Base-by-base conservation (phyloP, 2,329 filamentous ascomycete genomes). In the Penicillium expansum region DNA sequence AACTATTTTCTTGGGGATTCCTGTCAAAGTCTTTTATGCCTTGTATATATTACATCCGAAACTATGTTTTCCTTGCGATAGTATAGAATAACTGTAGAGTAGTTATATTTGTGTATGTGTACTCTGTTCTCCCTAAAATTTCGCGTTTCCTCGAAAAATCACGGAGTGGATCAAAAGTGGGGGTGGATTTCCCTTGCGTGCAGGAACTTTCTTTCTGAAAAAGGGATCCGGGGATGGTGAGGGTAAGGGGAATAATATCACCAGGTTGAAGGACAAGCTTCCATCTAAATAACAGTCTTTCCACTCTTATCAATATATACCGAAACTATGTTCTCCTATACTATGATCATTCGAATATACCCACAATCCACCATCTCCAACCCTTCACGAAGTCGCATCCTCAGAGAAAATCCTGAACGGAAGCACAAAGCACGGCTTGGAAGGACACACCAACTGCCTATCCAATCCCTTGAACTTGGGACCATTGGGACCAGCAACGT, bases 391-490 rank as follows among this genome's bases (percentile, higher is more conserved):
- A 30, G 53, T 59, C 49, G 47, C 14, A n/a, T 58, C 47, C 45
- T 9, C 59, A 20, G 50, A 58, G 62, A 63, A 70, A 33, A 58
- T 64, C 10, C 59, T 63, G 49, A 78, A 73, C 11, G 72, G 73
- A 47, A 79, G 69, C 43, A 79, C 63, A 55, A 78, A 73, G 65
- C 81, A 83, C 41, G 68, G 63, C 27, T 74, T 71, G 3, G 80
- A 77, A 1, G 83, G 83, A 73, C 86, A 88, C 3, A 87, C 78
- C 41, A 82, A 71, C 38, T 70, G 76, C 52, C 86, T 71, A 55
- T 82, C 79, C 61, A 88, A 66, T 48, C 81, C 73, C 73, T 89
- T 88, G 60, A 83, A 80, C 57, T 73, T 75, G 1, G 86, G 86
- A 1, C 86, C 86, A 20, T 83, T 86, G 1, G 86, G 86, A 1